Evolutionary conservation across 352 stramenopile genomes (phyloP).

Genomic region (Elongisporangium undulatum): DNA sequence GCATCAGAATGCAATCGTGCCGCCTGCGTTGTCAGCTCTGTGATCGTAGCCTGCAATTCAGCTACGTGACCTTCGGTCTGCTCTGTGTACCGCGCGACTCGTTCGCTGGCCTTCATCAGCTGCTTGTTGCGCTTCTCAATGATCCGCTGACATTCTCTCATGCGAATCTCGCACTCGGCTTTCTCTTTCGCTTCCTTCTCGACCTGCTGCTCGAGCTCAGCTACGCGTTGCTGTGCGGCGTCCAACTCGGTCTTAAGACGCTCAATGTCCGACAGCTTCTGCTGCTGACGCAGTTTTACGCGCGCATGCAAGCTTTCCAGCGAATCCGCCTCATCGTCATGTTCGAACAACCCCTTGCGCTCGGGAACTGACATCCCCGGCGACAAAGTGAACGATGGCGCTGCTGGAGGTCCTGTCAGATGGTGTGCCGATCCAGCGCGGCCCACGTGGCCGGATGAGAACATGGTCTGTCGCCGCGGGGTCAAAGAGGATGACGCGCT

Average conservation of each 20-base stretch:
- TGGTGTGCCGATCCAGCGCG: slow-evolving; percentile 10
- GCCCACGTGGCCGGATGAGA: slow-evolving; percentile 22
- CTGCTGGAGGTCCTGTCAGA: slow-evolving; percentile 6
- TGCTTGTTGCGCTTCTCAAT: slow-evolving; percentile 87
- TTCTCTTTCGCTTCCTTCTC: slow-evolving; percentile 36
- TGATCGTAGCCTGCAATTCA: slow-evolving; percentile 39
- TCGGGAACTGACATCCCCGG: slow-evolving; percentile 14
- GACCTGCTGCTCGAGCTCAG: slow-evolving; percentile 34
- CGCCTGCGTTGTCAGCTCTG: slow-evolving; percentile 25
- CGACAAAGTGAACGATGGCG: slow-evolving; percentile 1
- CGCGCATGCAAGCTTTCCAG: slow-evolving; percentile 68
- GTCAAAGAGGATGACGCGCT: slow-evolving; percentile 11
- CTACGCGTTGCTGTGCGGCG: slow-evolving; percentile 15
- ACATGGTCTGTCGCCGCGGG: slow-evolving; percentile 31
- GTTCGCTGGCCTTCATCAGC: slow-evolving; percentile 78
- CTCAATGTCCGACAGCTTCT: slow-evolving; percentile 66
- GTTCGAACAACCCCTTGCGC: slow-evolving; percentile 70
- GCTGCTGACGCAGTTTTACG: slow-evolving; percentile 63
- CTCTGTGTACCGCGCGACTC: slow-evolving; percentile 55
- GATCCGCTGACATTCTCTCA: slow-evolving; percentile 75
- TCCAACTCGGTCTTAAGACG: slow-evolving; percentile 42
- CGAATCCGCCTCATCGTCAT: slow-evolving; percentile 69
- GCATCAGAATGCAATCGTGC: slow-evolving; percentile 28
- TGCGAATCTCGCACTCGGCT: slow-evolving; percentile 60
- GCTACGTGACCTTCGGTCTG: slow-evolving; percentile 45